A percentile compares a stretch with the other conserved stretches of the same genome.
These are phyloP conservation scores for Hibiscus tridactylites DNA, from an alignment of 345 rosid species.

Conservation along the genomic window DNA sequence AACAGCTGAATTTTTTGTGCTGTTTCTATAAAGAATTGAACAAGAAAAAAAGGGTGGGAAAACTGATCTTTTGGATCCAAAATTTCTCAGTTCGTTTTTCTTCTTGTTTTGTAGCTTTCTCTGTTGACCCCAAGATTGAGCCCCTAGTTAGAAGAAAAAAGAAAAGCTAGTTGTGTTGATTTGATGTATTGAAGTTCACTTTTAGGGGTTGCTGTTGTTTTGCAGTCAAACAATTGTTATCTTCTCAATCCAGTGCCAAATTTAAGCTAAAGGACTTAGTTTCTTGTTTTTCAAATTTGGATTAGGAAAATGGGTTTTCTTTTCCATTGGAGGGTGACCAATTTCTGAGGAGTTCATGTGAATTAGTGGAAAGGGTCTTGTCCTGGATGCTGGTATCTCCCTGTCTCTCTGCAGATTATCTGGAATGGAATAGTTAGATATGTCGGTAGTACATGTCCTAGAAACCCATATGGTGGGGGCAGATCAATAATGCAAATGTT, in stretches of 20 bases:
- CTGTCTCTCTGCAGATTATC: conserved; percentile 26
- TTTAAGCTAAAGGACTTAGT: conserved; percentile 6
- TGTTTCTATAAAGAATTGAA: neutral
- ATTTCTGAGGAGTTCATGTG: conserved; percentile 24
- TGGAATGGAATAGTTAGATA: conserved; percentile 17
- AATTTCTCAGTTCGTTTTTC: conserved; percentile 8
- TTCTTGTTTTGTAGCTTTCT: conserved; percentile 17
- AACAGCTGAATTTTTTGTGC: neutral
- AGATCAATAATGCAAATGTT: conserved; percentile 25
- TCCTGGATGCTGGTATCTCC: conserved; percentile 22
- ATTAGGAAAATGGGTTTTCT: conserved; percentile 10
- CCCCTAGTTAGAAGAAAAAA: conserved; percentile 4
- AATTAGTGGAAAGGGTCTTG: conserved; percentile 40
- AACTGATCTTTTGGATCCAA: conserved; percentile 21
- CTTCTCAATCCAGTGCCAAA: conserved; percentile 9
- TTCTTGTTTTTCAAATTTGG: conserved; percentile 14
- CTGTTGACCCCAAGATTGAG: conserved; percentile 9
- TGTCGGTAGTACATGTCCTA: conserved; percentile 28
- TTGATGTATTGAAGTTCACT: conserved; percentile 5
- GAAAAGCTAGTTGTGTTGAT: conserved; percentile 18
- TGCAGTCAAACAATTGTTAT: conserved; percentile 14
- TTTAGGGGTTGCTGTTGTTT: conserved; percentile 11
- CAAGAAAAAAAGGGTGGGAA: neutral
- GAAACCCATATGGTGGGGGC: conserved; percentile 37
- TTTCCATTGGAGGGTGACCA: neutral